Conservation (phyloP, 1,284 basidiomycete species). For the Microbotryomycetes sp. region DNA sequence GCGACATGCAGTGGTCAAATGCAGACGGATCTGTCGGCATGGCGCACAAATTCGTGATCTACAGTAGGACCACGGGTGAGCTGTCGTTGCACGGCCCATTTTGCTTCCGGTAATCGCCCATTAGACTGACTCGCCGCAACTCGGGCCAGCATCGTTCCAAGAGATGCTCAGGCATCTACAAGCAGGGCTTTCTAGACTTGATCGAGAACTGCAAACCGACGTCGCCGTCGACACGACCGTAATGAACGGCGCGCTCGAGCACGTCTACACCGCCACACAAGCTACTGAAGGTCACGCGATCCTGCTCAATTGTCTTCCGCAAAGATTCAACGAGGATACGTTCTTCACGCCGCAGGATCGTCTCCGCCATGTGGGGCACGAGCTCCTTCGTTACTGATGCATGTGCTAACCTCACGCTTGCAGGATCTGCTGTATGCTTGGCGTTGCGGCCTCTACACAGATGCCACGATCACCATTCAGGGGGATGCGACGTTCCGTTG, state of each 20-base stretch:
- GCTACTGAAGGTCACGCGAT: slow-evolving; percentile 83
- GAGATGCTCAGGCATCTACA: no score
- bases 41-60: not conserved
- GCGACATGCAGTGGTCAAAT: no score
- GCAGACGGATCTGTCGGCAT: no score
- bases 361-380: no score
- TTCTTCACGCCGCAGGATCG: no score
- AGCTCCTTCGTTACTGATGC: no score
- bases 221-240: no score
- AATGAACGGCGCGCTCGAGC: slow-evolving; percentile 76
- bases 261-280: slow-evolving; percentile 71
- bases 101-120: not conserved
- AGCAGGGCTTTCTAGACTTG: no score
- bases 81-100: not conserved
- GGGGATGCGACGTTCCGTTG: slow-evolving; percentile 51
- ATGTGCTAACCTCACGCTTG: no score
- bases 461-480: slow-evolving; percentile 69
- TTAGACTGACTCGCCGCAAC: no score
- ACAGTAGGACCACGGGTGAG: not conserved
- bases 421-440: slow-evolving; percentile 95
- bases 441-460: slow-evolving; percentile 83
- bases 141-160: no score
- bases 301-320: slow-evolving; percentile 64
- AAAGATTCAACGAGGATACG: slow-evolving; percentile 39
- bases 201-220: no score